phyloP scores from a whole-genome alignment of 2,329 filamentous ascomycete genomes.

The Trichoderma asperellum region DNA sequence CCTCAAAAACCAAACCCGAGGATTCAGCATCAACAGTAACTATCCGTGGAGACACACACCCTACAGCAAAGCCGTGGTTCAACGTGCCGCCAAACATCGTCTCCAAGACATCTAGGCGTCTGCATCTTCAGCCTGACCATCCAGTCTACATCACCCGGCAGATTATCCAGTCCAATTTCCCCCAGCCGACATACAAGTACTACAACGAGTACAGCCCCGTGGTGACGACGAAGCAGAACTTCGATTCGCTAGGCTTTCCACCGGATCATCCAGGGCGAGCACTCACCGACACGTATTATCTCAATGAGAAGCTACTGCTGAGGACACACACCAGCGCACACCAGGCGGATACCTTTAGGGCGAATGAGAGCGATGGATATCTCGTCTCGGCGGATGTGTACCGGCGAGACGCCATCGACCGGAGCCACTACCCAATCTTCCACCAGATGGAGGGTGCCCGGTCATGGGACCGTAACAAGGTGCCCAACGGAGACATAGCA shows the following conservation, averaged over 20 bases:
- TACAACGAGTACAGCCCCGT: constrained; percentile 82
- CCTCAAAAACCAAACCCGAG: neutral
- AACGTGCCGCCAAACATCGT: constrained; percentile 81
- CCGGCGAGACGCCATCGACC: constrained; percentile 89
- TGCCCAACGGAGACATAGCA: constrained; percentile 61
- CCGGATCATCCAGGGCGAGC: constrained; percentile 84
- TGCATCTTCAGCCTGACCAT: constrained; percentile 92
- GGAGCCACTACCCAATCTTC: constrained; percentile 94
- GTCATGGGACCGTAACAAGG: constrained; percentile 77
- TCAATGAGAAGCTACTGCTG: constrained; percentile 81
- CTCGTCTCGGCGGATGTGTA: constrained; percentile 95
- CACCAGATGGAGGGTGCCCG: constrained; percentile 98
- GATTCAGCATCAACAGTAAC: constrained; percentile 48
- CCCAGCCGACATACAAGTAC: constrained; percentile 70
- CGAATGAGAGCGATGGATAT: constrained; percentile 75
- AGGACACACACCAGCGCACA: constrained; percentile 95
- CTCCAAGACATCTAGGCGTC: constrained; percentile 70
- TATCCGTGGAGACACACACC: constrained; percentile 67
- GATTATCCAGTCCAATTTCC: constrained; percentile 90
- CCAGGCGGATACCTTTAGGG: constrained; percentile 79
- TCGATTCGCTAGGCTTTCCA: constrained; percentile 94
- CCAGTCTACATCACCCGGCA: constrained; percentile 88
- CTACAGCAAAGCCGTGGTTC: constrained; percentile 75
- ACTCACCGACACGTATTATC: constrained; percentile 91
- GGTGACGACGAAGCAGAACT: constrained; percentile 85